These are phyloP conservation scores for Fusarium fracticaudum DNA, from an alignment of 2,329 filamentous ascomycete species.

Conservation along the genomic window DNA sequence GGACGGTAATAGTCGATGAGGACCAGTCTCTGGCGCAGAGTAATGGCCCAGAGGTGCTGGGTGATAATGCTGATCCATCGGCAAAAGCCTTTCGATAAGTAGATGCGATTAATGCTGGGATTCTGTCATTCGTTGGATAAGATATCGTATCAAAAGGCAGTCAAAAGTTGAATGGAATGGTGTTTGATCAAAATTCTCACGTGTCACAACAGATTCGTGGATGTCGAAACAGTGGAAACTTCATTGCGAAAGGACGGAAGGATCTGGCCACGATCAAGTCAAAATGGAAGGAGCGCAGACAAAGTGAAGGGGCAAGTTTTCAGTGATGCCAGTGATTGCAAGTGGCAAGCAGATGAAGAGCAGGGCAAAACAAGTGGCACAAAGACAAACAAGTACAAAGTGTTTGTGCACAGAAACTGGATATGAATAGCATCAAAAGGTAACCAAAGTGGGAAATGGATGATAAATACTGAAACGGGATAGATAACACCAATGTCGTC, in stretches of 20 bases:
- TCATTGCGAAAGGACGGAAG: constrained; percentile 34
- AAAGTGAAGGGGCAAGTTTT: constrained; percentile 2
- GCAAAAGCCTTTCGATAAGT: not conserved
- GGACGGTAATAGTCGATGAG: constrained; percentile 33
- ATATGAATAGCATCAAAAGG: constrained; percentile 9
- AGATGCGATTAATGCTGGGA: constrained; percentile 20
- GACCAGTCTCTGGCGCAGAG: constrained; percentile 15
- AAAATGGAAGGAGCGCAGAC: constrained; percentile 2
- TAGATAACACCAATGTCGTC: constrained; percentile 22
- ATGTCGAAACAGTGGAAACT: constrained; percentile 23
- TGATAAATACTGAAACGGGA: constrained; percentile 12
- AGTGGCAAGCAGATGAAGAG: constrained; percentile 4
- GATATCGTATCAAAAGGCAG: constrained; percentile 23
- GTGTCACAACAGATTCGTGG: constrained; percentile 28
- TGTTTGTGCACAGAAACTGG: not conserved
- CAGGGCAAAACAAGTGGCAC: constrained; percentile 3
- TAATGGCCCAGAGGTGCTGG: constrained; percentile 23
- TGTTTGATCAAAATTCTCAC: constrained; percentile 26
- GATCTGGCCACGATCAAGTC: not conserved
- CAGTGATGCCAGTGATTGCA: constrained; percentile 19
- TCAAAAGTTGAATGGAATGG: constrained; percentile 6
- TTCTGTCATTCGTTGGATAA: constrained; percentile 7
- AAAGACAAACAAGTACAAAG: not conserved
- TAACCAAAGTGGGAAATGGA: not conserved
- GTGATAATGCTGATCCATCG: constrained; percentile 33